Evolutionary conservation across 2,329 filamentous ascomycete species (phyloP), one percentile per base, ranked within the genome.

Genomic region (Pezicula neosporulosa): DNA sequence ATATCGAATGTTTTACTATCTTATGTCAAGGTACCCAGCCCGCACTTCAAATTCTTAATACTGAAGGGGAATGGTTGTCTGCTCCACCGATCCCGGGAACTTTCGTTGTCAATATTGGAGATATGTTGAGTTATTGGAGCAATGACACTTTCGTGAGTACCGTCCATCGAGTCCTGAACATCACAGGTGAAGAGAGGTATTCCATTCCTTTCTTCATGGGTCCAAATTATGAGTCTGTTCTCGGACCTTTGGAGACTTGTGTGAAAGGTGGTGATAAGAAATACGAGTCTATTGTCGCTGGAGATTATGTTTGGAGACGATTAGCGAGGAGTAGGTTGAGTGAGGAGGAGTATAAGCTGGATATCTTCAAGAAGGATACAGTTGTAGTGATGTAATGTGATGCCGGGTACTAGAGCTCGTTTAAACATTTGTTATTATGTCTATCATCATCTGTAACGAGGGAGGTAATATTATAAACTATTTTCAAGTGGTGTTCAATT

Each of bases 1-100:
- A 76, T 59, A 72, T 68, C 51, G 72, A 72, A 5, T 71, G 73
- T 50, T 64, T 76, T 24, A 76, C 73, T 1, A 65, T 77, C 5
- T 63, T 76, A 15, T 69, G 73, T 55, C 72, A 76, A 60, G 72
- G 74, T 54, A 56, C 65, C 3, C 71, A 70, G 1, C 70, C 72
- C 19, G 74, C 71, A 2, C 63, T 77, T 2, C 72, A 77, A 58
- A 72, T 76, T 2, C 66, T 69, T 43, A 70, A 74, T 51, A 64
- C 68, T 3, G 60, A 64, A 7, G 69, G 68, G 1, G 56, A 67
- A 19, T 76, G 73, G 72, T 62, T 76, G 6, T 47, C 66, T 0
- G 73, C 45, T 10, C 33, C 33, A 9, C 35, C 45, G 1, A 24
- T 48, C 12, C 33, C 33, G 18, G 36, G 36, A 13, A 38, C 45